These are phyloP conservation scores for Tetrapisispora iriomotensis DNA, from an alignment of 805 yeast genomes.

Conservation along the genomic window DNA sequence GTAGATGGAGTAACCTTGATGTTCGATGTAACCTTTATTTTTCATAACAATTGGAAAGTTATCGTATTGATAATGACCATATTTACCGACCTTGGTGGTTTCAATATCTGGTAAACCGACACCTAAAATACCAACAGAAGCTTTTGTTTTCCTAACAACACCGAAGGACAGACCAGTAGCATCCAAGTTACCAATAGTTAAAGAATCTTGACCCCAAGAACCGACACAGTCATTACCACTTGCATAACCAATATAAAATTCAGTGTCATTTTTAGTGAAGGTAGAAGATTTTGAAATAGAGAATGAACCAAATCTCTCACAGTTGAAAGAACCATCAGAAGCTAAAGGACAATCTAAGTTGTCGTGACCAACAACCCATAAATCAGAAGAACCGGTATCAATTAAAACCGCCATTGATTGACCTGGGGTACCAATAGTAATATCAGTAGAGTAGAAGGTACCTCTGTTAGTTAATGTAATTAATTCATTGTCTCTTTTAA, in stretches of 20 bases:
- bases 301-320: slow-evolving; percentile 35
- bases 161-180: slow-evolving; percentile 56
- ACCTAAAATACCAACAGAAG: slow-evolving; percentile 62
- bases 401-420: slow-evolving; percentile 35
- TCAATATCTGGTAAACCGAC: slow-evolving; percentile 66
- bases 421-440: slow-evolving; percentile 35
- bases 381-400: slow-evolving; percentile 42
- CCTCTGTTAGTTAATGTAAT: not conserved
- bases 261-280: slow-evolving; percentile 27
- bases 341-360: slow-evolving; percentile 10
- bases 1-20: slow-evolving; percentile 35
- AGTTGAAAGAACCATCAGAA: slow-evolving; percentile 16
- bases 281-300: slow-evolving; percentile 26
- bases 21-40: slow-evolving; percentile 32
- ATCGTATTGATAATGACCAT: slow-evolving; percentile 38
- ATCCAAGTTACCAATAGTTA: slow-evolving; percentile 42
- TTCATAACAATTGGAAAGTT: slow-evolving; percentile 31
- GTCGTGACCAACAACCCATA: slow-evolving; percentile 37
- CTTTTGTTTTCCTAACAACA: slow-evolving; percentile 55
- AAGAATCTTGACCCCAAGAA: slow-evolving; percentile 42
- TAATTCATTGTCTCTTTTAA: not conserved
- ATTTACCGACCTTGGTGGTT: slow-evolving; percentile 38
- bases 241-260: slow-evolving; percentile 41
- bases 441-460: slow-evolving; percentile 12
- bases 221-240: slow-evolving; percentile 40